Conservation (phyloP, 78 protist species). For the Dictyostelium purpureum region DNA sequence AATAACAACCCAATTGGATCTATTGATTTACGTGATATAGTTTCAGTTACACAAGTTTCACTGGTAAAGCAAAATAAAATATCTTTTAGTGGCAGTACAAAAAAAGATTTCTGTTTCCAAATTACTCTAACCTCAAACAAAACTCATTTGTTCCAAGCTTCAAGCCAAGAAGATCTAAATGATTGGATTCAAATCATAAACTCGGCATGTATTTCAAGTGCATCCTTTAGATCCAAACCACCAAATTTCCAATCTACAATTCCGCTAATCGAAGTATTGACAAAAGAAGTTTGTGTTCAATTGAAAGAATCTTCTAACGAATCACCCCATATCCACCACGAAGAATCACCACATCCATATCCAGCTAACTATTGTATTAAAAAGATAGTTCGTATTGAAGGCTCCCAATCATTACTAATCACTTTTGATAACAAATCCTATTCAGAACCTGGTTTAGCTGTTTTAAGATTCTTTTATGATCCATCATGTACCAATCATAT, state of each 20-base stretch:
- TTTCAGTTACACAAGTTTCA: conserved; percentile 43
- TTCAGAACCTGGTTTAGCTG: conserved; percentile 44
- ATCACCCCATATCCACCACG: neutral
- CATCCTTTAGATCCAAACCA: conserved; percentile 40
- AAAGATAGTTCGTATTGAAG: conserved; percentile 59
- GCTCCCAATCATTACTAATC: conserved; percentile 33
- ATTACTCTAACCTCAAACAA: conserved; percentile 37
- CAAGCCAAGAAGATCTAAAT: conserved; percentile 20
- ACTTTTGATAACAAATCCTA: conserved; percentile 16
- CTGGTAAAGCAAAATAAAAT: conserved; percentile 22
- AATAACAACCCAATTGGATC: conserved; percentile 39
- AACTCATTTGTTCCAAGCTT: conserved; percentile 31
- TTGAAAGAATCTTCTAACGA: conserved; percentile 28
- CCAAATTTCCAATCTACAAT: neutral
- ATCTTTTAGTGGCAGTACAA: neutral
- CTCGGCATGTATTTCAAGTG: conserved; percentile 42
- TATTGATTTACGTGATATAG: conserved; percentile 52
- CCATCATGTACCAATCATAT: conserved; percentile 43
- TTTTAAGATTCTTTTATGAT: conserved; percentile 39
- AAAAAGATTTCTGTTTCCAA: conserved; percentile 29
- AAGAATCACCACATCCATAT: conserved; percentile 73
- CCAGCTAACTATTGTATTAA: conserved; percentile 17
- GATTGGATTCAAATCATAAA: conserved; percentile 59
- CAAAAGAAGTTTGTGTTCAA: conserved; percentile 27
- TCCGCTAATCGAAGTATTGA: conserved; percentile 31